A percentile compares a stretch with the other conserved stretches of the same genome.
Evolutionary conservation across 2,329 filamentous ascomycete genomes (phyloP).

Genomic region (Fusarium sp.): DNA sequence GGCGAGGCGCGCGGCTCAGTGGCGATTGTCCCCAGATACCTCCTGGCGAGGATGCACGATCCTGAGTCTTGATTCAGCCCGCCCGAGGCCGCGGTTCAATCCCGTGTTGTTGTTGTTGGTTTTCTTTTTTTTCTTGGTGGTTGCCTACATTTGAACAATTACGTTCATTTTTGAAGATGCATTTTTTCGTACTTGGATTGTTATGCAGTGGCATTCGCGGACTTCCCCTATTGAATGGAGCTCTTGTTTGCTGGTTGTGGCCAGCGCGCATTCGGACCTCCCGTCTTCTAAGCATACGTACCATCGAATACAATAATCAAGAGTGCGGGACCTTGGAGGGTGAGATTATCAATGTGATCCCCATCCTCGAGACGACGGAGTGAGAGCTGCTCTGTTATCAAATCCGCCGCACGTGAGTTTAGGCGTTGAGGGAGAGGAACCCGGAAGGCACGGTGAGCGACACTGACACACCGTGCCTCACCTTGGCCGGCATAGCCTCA

Average conservation of each 20-base stretch:
- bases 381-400: too few relatives aligned
- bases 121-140: neutral
- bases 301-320: too few relatives aligned
- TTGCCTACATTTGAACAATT: neutral
- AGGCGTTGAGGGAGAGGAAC: neutral
- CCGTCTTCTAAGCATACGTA: too few relatives aligned
- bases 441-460: neutral
- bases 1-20: neutral
- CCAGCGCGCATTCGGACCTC: too few relatives aligned
- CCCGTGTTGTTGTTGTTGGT: neutral
- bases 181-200: neutral
- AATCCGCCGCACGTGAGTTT: neutral
- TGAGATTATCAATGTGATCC: too few relatives aligned
- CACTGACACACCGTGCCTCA: neutral
- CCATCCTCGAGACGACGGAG: too few relatives aligned
- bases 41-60: neutral
- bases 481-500: neutral
- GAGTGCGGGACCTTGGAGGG: too few relatives aligned
- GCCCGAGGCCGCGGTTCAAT: neutral
- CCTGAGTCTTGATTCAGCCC: neutral
- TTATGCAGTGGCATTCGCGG: neutral
- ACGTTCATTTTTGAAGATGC: accelerated
- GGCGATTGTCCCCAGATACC: neutral
- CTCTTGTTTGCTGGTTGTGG: neutral
- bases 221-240: neutral